Percentiles rank a stretch among this genome's conserved stretches.
Evolutionary conservation across 768 basidiomycete genomes (phyloP).

Genomic region (Tylopilus subfusipes): DNA sequence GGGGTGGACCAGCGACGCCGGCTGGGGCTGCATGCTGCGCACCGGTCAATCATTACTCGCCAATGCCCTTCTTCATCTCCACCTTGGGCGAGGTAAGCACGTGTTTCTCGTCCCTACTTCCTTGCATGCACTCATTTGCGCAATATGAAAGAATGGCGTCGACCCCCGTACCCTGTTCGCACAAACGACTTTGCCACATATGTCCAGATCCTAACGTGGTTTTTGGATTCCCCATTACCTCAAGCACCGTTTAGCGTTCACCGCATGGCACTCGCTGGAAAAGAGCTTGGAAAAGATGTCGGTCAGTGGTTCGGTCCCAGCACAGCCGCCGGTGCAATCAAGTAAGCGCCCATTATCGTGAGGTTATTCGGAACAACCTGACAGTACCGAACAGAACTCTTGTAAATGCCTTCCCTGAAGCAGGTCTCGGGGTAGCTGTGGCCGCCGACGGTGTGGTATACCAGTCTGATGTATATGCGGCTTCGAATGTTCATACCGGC

Average conservation of each 20-base stretch:
- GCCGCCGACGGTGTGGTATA: conserved; percentile 82
- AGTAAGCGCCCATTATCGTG: conserved; percentile 42
- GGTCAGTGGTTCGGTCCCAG: conserved; percentile 99
- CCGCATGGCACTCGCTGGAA: conserved; percentile 92
- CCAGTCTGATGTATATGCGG: conserved; percentile 81
- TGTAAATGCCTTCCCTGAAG: conserved; percentile 73
- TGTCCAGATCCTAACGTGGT: conserved; percentile 91
- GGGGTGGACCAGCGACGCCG: conserved; percentile 80
- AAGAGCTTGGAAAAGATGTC: conserved; percentile 91
- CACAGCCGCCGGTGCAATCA: conserved; percentile 95
- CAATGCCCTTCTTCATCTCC: conserved; percentile 70
- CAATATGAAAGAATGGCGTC: conserved; percentile 69
- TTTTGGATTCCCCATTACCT: conserved; percentile 83
- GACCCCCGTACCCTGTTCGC: conserved; percentile 57
- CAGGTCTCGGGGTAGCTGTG: conserved; percentile 75
- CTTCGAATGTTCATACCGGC: conserved; percentile 44
- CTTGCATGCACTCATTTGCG: conserved; percentile 7
- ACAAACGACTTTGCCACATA: conserved; percentile 78
- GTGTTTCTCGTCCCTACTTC: conserved; percentile 1
- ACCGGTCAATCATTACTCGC: conserved; percentile 84
- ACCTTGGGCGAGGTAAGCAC: conserved; percentile 66
- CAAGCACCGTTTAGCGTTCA: conserved; percentile 92
- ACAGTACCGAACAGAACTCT: conserved; percentile 52
- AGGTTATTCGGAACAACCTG: background rate
- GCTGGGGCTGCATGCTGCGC: conserved; percentile 91